Conservation (phyloP, 2,329 filamentous ascomycete species). For the Mycocentrospora acerina region DNA sequence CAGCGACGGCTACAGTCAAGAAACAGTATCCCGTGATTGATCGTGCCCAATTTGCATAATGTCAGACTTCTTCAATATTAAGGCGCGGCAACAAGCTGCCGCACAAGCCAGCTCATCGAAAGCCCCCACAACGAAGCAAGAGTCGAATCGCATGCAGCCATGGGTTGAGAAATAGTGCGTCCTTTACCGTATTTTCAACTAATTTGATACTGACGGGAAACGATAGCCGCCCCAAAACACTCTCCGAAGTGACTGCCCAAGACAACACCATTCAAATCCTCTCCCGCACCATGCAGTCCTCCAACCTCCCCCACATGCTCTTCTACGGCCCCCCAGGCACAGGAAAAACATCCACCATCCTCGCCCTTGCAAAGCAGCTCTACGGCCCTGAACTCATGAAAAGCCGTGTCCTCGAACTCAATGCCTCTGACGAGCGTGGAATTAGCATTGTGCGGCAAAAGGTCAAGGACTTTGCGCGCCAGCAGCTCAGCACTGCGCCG, state of each 20-base stretch:
- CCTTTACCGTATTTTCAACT: background rate
- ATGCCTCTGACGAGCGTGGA: slow-evolving; percentile 97
- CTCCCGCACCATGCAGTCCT: slow-evolving; percentile 87
- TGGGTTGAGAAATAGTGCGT: slow-evolving; percentile 98
- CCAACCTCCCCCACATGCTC: slow-evolving; percentile 98
- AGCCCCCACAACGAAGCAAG: slow-evolving; percentile 61
- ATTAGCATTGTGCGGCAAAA: slow-evolving; percentile 97
- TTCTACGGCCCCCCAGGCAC: slow-evolving; percentile 98
- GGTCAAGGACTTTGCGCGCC: slow-evolving; percentile 96
- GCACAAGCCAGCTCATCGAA: slow-evolving; percentile 73
- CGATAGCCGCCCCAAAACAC: slow-evolving; percentile 81
- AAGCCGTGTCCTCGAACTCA: slow-evolving; percentile 94
- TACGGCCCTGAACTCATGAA: slow-evolving; percentile 94
- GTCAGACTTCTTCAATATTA: slow-evolving; percentile 94
- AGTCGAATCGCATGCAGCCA: slow-evolving; percentile 71
- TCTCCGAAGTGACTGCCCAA: slow-evolving; percentile 94
- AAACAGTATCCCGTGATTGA: no score
- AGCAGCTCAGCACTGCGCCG: slow-evolving; percentile 84
- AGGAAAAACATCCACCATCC: slow-evolving; percentile 96
- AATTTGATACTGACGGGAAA: slow-evolving; percentile 9
- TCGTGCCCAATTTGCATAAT: slow-evolving; percentile 49
- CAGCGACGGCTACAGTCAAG: no score
- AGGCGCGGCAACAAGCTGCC: slow-evolving; percentile 74
- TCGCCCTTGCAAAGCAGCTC: slow-evolving; percentile 94
- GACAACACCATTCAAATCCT: slow-evolving; percentile 95